Percentiles rank a stretch among this genome's conserved stretches.
phyloP scores from a whole-genome alignment of 2,329 filamentous ascomycete genomes.

The Colletotrichum camelliae region DNA sequence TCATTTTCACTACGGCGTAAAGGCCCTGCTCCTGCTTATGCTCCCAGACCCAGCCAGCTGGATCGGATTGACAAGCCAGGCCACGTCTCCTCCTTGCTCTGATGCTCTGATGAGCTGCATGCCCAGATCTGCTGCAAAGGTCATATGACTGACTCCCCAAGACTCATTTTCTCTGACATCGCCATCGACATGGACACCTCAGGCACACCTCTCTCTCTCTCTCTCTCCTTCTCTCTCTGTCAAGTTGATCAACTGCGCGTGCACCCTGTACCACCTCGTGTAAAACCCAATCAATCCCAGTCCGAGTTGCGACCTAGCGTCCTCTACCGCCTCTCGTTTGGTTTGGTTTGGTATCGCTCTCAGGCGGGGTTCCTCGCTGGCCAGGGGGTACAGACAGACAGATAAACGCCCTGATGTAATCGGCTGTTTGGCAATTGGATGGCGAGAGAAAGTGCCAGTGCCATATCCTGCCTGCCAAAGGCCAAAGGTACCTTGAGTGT shows the following conservation, averaged over 20 bases:
- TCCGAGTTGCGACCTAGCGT: slow-evolving; percentile 3
- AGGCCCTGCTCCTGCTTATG: background rate
- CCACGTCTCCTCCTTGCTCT: background rate
- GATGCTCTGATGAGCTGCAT: background rate
- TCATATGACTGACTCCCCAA: background rate
- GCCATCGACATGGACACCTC: background rate
- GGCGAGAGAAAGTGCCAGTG: background rate
- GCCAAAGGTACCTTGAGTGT: background rate
- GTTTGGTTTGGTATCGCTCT: background rate
- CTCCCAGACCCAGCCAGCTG: slow-evolving; percentile 1
- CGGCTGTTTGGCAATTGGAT: background rate
- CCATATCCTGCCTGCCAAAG: background rate
- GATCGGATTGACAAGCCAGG: background rate
- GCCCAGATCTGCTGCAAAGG: background rate
- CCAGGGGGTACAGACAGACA: background rate
- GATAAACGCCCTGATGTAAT: background rate
- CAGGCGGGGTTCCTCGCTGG: background rate
- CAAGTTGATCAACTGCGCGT: background rate
- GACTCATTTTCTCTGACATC: background rate
- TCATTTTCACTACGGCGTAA: background rate
- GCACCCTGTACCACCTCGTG: background rate
- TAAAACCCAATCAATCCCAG: slow-evolving; percentile 10
- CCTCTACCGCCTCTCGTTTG: background rate
- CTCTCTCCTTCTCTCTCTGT: background rate
- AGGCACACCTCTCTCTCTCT: background rate